Conservation (phyloP, 148 eudicot genomes). For the Persicaria tinctoria region DNA sequence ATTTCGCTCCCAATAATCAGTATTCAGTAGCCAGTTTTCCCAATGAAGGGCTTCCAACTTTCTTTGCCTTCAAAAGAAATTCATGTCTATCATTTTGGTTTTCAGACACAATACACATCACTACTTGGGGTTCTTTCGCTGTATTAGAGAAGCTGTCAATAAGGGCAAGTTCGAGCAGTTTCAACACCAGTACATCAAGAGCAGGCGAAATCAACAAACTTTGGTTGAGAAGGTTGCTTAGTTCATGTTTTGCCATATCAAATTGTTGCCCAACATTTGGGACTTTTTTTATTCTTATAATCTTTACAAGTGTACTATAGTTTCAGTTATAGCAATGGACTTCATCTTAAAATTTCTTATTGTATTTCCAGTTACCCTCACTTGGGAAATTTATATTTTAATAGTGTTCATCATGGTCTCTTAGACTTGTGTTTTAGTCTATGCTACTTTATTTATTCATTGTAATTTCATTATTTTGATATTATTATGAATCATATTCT, state of each 20-base stretch:
- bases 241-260: background rate
- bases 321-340: background rate
- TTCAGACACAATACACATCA: conserved; percentile 86
- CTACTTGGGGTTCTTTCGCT: conserved; percentile 53
- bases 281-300: too few species aligned
- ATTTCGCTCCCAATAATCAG: background rate
- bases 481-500: too few species aligned
- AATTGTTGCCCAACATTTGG: too few species aligned
- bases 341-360: too few species aligned
- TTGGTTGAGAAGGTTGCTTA: conserved; percentile 3
- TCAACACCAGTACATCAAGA: conserved; percentile 31
- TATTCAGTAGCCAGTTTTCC: background rate
- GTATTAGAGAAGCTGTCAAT: conserved; percentile 55
- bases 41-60: background rate
- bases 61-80: background rate
- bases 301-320: background rate
- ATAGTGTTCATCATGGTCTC: too few species aligned
- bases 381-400: too few species aligned
- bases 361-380: too few species aligned
- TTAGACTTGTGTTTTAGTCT: too few species aligned
- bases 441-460: too few species aligned
- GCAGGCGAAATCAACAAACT: conserved; percentile 29
- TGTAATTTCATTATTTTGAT: too few species aligned
- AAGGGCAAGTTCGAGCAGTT: conserved; percentile 51
- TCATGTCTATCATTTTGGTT: conserved; percentile 9